A percentile compares a stretch with the other conserved stretches of the same genome.
These are phyloP conservation scores for Chlamydomonas sp. DNA, from an alignment of 139 green algal genomes.

Conservation along the genomic window DNA sequence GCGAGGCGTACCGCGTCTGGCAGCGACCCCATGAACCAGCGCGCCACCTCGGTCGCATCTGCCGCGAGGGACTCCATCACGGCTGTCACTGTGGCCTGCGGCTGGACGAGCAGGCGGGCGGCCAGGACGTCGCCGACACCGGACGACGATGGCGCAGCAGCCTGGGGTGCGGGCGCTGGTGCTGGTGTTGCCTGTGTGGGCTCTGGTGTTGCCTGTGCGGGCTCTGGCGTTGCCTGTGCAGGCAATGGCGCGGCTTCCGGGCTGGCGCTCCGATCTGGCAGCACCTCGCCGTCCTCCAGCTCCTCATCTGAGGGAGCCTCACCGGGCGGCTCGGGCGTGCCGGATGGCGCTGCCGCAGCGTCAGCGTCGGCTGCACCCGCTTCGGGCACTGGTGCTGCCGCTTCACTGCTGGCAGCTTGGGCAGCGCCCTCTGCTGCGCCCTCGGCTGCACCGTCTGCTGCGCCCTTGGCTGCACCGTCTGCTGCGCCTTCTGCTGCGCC, in stretches of 20 bases:
- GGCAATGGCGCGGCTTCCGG: not conserved
- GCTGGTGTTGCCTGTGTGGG: too few relatives aligned
- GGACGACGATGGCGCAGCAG: not conserved
- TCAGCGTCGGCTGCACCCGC: not conserved
- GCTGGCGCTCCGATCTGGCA: not conserved
- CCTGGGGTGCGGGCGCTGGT: too few relatives aligned
- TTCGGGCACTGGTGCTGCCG: too few relatives aligned
- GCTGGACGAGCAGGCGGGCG: conserved; percentile 1
- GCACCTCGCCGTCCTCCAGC: conserved; percentile 15
- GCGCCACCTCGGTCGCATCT: not conserved
- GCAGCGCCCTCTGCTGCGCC: too few relatives aligned
- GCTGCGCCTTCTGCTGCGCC: not conserved
- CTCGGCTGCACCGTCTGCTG: too few relatives aligned
- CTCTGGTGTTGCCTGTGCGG: too few relatives aligned
- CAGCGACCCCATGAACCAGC: conserved; percentile 7
- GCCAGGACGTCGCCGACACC: not conserved
- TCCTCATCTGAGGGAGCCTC: not conserved
- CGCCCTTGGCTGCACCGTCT: not conserved
- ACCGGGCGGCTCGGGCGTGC: not conserved
- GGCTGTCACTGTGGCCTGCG: not conserved
- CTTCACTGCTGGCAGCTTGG: too few relatives aligned
- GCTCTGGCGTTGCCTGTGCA: too few relatives aligned
- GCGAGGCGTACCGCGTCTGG: not conserved
- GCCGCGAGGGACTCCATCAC: conserved; percentile 9
- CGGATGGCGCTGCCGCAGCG: not conserved